Conservation (phyloP, 1,139 yeast genomes). For the Geotrichum carabidarum region DNA sequence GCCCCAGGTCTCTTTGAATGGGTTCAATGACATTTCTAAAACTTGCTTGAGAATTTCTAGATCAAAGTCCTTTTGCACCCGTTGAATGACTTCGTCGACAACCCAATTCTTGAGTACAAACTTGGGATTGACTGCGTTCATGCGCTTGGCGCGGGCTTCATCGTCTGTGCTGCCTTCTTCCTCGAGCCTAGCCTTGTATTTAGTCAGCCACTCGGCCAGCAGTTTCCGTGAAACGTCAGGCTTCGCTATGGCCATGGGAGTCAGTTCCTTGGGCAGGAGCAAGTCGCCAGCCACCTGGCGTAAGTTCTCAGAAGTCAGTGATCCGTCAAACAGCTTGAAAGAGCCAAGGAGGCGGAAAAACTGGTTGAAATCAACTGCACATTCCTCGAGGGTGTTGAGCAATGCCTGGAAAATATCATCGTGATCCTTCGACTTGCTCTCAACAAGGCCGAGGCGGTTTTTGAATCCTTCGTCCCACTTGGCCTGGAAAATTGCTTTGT, state of each 20-base stretch:
- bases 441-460: constrained; percentile 60
- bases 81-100: constrained; percentile 66
- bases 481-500: constrained; percentile 55
- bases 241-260: constrained; percentile 22
- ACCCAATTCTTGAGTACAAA: constrained; percentile 86
- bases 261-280: constrained; percentile 5
- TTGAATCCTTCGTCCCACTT: constrained; percentile 59
- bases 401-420: constrained; percentile 53
- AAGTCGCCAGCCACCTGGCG: background rate
- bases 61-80: constrained; percentile 29
- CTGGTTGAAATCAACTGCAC: constrained; percentile 72
- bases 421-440: constrained; percentile 38
- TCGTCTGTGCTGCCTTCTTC: constrained; percentile 39
- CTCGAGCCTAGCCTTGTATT: constrained; percentile 42
- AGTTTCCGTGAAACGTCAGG: constrained; percentile 16
- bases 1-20: constrained; percentile 38
- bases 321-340: constrained; percentile 29
- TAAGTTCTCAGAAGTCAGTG: constrained; percentile 17
- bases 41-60: constrained; percentile 33
- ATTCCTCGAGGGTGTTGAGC: constrained; percentile 54
- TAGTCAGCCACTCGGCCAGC: constrained; percentile 38
- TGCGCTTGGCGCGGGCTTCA: constrained; percentile 38
- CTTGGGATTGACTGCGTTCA: constrained; percentile 59
- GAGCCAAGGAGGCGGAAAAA: constrained; percentile 65
- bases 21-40: constrained; percentile 36